Conservation (phyloP, 805 yeast genomes). For the Saccharomycopsis capsularis region DNA sequence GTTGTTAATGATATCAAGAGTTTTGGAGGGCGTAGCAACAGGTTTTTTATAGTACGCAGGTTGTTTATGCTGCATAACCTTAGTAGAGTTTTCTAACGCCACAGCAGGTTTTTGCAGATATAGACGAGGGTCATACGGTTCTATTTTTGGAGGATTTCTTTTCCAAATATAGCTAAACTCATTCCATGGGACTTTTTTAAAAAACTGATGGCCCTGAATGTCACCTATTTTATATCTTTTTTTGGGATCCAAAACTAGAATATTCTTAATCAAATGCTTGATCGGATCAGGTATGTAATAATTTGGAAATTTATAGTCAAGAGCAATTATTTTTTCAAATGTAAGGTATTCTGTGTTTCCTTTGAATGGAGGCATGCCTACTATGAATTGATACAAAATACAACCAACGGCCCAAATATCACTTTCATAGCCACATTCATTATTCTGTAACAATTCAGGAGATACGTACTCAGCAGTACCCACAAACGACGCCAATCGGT, state of each 20-base stretch:
- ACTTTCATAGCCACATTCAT: slow-evolving; percentile 73
- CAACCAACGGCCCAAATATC: slow-evolving; percentile 97
- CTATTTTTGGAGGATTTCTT: slow-evolving; percentile 56
- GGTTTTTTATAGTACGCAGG: slow-evolving; percentile 11
- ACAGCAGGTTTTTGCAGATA: slow-evolving; percentile 20
- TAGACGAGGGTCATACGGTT: slow-evolving; percentile 48
- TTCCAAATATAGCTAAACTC: slow-evolving; percentile 66
- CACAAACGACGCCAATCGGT: slow-evolving; percentile 69
- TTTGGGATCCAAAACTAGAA: slow-evolving; percentile 67
- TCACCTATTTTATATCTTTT: slow-evolving; percentile 50
- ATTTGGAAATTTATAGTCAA: slow-evolving; percentile 66
- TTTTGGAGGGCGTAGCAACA: slow-evolving; percentile 15
- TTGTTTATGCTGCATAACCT: slow-evolving; percentile 6
- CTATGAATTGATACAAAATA: slow-evolving; percentile 72
- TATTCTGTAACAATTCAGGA: slow-evolving; percentile 76
- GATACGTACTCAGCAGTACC: slow-evolving; percentile 97
- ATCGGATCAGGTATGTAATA: slow-evolving; percentile 55
- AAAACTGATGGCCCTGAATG: slow-evolving; percentile 68
- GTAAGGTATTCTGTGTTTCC: slow-evolving; percentile 80
- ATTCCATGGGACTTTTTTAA: slow-evolving; percentile 58
- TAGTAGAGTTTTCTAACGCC: not conserved
- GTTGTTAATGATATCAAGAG: slow-evolving; percentile 50
- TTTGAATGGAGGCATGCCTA: slow-evolving; percentile 85
- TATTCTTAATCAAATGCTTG: slow-evolving; percentile 56
- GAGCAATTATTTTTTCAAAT: slow-evolving; percentile 76